A percentile compares a stretch with the other conserved stretches of the same genome.
phyloP scores from a whole-genome alignment of 768 basidiomycete genomes.

The Amylocystis lapponica region DNA sequence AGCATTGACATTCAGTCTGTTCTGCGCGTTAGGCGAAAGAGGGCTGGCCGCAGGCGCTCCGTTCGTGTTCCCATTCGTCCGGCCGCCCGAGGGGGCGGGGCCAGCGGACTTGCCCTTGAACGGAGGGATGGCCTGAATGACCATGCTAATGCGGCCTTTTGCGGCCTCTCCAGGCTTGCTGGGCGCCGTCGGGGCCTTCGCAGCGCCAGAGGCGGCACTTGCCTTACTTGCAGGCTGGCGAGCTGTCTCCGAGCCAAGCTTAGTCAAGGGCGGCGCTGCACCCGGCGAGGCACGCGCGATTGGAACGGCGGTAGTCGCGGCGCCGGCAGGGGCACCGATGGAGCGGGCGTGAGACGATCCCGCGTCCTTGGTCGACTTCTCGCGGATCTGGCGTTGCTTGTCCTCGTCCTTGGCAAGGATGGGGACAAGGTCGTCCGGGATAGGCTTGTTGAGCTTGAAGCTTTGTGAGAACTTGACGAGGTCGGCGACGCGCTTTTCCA shows the following conservation, averaged over 20 bases:
- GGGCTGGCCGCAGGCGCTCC: constrained; percentile 28
- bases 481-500: constrained; percentile 92
- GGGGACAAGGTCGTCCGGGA: constrained; percentile 89
- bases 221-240: constrained; percentile 9
- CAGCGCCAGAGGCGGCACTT: neutral
- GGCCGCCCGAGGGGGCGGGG: constrained; percentile 18
- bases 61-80: constrained; percentile 20
- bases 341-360: constrained; percentile 58
- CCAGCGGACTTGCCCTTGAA: constrained; percentile 54
- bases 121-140: constrained; percentile 86
- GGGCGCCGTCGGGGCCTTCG: constrained; percentile 14
- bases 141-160: constrained; percentile 50
- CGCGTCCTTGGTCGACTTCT: constrained; percentile 70
- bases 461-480: constrained; percentile 87
- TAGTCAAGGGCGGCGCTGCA: constrained; percentile 30
- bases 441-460: constrained; percentile 97
- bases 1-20: constrained; percentile 82
- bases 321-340: constrained; percentile 43
- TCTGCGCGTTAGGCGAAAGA: constrained; percentile 50
- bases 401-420: constrained; percentile 93
- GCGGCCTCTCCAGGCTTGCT: constrained; percentile 10
- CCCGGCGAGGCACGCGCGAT: constrained; percentile 28
- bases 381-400: constrained; percentile 78
- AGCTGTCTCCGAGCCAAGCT: constrained; percentile 8
- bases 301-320: constrained; percentile 36